These are phyloP conservation scores for Symmetrospora coprosmae DNA, from an alignment of 768 basidiomycete genomes.

Conservation along the genomic window DNA sequence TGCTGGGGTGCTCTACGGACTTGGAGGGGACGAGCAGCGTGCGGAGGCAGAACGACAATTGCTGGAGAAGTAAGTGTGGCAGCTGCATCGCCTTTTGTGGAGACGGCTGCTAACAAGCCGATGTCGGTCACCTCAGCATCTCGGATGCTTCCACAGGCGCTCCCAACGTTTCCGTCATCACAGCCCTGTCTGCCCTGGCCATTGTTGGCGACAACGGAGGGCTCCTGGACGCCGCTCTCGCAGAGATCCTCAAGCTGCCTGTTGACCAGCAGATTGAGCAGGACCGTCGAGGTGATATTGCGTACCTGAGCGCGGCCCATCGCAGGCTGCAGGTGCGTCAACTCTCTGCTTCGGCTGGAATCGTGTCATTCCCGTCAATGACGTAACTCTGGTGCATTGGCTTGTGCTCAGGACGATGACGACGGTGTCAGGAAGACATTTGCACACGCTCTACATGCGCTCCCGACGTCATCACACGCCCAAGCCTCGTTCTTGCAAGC, in stretches of 20 bases:
- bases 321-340: neutral
- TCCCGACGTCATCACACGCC: neutral
- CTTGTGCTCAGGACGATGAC: neutral
- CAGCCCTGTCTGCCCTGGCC: constrained; percentile 24
- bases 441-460: neutral
- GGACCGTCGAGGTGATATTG: constrained; percentile 5
- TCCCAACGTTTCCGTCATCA: constrained; percentile 11
- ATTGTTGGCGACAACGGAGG: constrained; percentile 10
- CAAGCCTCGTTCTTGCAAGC: too few relatives aligned
- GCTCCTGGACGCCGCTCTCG: constrained; percentile 23
- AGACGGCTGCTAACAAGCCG: neutral
- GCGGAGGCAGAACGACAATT: constrained; percentile 18
- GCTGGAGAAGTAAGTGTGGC: constrained; percentile 3
- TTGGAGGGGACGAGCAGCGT: constrained; percentile 2
- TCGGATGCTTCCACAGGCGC: neutral
- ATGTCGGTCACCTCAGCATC: constrained; percentile 6
- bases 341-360: too few relatives aligned
- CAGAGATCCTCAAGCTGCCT: constrained; percentile 19
- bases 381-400: too few relatives aligned
- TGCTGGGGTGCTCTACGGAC: neutral
- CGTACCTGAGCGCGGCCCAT: constrained; percentile 10
- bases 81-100: too few relatives aligned
- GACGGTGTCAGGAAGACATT: neutral
- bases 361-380: too few relatives aligned
- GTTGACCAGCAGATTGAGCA: constrained; percentile 4